Evolutionary conservation across 2,329 filamentous ascomycete species (phyloP).

Genomic region (Verticillium nonalfalfae): DNA sequence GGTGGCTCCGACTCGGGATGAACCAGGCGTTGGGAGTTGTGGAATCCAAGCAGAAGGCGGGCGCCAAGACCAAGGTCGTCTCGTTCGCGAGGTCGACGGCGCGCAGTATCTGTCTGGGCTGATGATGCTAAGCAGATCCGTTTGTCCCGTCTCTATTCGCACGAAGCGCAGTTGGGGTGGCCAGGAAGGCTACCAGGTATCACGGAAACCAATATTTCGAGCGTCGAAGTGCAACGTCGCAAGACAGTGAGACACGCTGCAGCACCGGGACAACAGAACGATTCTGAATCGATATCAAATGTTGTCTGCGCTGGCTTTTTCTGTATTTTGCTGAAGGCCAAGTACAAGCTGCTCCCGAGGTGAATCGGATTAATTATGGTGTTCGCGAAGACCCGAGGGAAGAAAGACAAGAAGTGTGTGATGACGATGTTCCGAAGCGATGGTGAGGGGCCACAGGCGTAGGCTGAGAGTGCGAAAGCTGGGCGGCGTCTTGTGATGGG

Average conservation of each 20-base stretch:
- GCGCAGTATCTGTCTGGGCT: neutral
- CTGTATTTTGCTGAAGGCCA: no score
- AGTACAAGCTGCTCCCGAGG: no score
- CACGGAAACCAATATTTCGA: neutral
- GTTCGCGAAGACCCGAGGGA: neutral
- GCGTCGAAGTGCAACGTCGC: neutral
- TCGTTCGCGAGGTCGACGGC: neutral
- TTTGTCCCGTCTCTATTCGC: neutral
- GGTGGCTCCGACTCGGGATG: neutral
- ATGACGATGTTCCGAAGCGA: neutral
- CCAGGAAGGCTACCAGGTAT: neutral
- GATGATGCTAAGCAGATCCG: neutral
- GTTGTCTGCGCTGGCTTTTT: no score
- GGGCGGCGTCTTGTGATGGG: neutral
- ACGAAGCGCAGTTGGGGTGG: neutral
- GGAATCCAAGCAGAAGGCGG: neutral
- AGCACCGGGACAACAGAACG: neutral
- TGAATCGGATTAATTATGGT: no score
- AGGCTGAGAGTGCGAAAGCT: neutral
- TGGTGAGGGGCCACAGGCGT: neutral
- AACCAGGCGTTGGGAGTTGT: neutral
- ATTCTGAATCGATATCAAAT: neutral
- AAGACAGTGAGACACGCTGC: neutral
- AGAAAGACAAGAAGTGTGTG: neutral
- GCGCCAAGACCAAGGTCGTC: neutral